Base-by-base conservation (phyloP, 257 asterid genomes). In the Leonotis leonurus region DNA sequence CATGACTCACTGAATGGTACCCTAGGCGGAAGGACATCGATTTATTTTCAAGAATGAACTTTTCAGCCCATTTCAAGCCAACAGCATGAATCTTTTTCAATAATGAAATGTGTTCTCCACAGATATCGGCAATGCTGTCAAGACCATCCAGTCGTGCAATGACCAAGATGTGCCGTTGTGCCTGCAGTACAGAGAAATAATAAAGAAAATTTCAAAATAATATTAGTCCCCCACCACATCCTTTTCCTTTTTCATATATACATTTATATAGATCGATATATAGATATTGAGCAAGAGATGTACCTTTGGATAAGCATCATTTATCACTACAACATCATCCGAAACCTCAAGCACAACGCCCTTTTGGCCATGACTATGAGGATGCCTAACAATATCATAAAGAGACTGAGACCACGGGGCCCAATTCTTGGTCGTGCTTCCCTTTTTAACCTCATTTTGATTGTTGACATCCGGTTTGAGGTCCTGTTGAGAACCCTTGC, bases 301-400 rank as follows among this genome's bases (percentile, higher is more conserved):
- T 50, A 92, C 99, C 99, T 92, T 92, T 25, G 96, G 97, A 76
- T 80, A 89, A 73, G 88, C 82, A 78, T 92, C 99, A 73, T 87
- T 77, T 65, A 92, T 70, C 64, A 92, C 99, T 32, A 92, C 75
- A 54, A 79, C 77, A 61, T 86, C 86, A 44, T 89, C 89, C 12
- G 75, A 78, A 13, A 65, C 54, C 75, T 92, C 95, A 69, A 82
- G 64, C 22, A 80, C 72, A 48, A 70, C 77, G 16, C 78, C 70
- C 64, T 37, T 46, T 1, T 33, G 7, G 11, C 2, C 39, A 62
- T 89, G 85, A 71, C 75, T 68, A 61, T 82, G 81, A 3, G 99
- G 97, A 68, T 78, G 79, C 95, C 81, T 80, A 51, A 95, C 99
- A 30, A 82, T 77, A 37, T 80, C 64, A 73, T 87, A 62, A 68